phyloP scores from a whole-genome alignment of 169 alveolate species.

The Plasmodium gallinaceum region DNA sequence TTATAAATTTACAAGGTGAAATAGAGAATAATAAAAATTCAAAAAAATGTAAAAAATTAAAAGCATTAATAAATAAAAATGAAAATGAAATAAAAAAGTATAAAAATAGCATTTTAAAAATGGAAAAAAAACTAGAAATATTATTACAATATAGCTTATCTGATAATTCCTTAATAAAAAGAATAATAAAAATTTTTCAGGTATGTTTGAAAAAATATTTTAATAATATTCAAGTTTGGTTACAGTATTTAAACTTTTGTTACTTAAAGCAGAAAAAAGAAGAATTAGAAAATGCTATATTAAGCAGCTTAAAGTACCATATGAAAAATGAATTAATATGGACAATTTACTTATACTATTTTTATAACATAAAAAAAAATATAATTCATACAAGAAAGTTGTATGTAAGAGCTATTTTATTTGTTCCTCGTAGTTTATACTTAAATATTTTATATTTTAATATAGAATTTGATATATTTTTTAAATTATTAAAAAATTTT shows the following conservation, averaged over 20 bases:
- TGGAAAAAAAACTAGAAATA: slow-evolving; percentile 50
- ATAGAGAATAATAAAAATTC: slow-evolving; percentile 22
- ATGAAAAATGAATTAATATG: slow-evolving; percentile 59
- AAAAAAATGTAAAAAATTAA: slow-evolving; percentile 12
- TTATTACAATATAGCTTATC: slow-evolving; percentile 33
- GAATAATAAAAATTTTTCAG: slow-evolving; percentile 55
- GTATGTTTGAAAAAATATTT: slow-evolving; percentile 46
- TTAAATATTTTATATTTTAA: slow-evolving; percentile 28
- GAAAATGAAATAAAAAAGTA: slow-evolving; percentile 26
- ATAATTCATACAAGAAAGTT: slow-evolving; percentile 57
- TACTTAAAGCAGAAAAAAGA: slow-evolving; percentile 20
- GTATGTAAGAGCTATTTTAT: slow-evolving; percentile 54
- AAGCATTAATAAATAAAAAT: slow-evolving; percentile 19
- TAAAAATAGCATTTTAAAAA: slow-evolving; percentile 33
- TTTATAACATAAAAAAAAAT: slow-evolving; percentile 45
- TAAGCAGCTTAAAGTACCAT: slow-evolving; percentile 43
- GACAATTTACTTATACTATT: slow-evolving; percentile 40
- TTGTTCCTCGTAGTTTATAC: slow-evolving; percentile 30
- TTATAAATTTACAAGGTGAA: slow-evolving; percentile 18
- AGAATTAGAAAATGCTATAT: slow-evolving; percentile 58
- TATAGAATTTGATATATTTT: slow-evolving; percentile 54
- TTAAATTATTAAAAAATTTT: slow-evolving; percentile 39
- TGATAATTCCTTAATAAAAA: slow-evolving; percentile 39
- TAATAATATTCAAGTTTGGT: slow-evolving; percentile 63
- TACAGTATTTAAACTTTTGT: slow-evolving; percentile 59